Base-by-base conservation (phyloP, 495 filamentous ascomycete species). In the Penicillium desertorum region DNA sequence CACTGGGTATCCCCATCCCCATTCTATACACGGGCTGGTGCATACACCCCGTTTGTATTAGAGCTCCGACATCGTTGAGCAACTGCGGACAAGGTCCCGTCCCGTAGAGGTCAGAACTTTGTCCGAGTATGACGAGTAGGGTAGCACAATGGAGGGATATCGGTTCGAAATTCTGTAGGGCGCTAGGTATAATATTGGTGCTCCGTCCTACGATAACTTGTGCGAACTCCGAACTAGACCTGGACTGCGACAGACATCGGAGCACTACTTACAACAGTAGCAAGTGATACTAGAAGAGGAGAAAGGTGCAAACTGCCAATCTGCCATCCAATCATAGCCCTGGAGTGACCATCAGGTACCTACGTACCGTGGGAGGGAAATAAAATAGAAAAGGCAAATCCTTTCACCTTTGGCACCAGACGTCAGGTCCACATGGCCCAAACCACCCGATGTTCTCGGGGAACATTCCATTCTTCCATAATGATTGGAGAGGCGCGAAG, bases 381-480 rank as follows among this genome's bases (percentile, higher is more conserved):
- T 19, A 42, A 17, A 34, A 34, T 11, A 10, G 11, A 34, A 34
- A 34, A 7, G 16, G 16, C 42, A 44, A 22, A 23, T 17, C 4
- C 42, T 16, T 17, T 11, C 20, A 19, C 7, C 20, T 39, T 34
- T 61, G 54, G 37, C 49, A 49, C 29, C 11, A 23, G 53, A 68
- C 63, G 65, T 68, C 65, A 63, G 58, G 57, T 68, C 65, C 65
- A 68, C 65, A 68, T 66, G 65, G 63, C 45, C 20, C 29, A 10
- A 37, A 53, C 22, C 27, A 29, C 7, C 27, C 32, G 8, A 36
- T 12, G 22, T 32, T 23, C 48, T 57, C 51, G 61, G 53, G 53
- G 49, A 59, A 29, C 60, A 48, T 32, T 41, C 47, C 5, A 39
- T 9, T n/a, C 22, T 20, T 34, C 9, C 19, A 25, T 20, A 19